These are phyloP conservation scores for Globisporangium cederbergense DNA, from an alignment of 352 stramenopile genomes.

Conservation along the genomic window DNA sequence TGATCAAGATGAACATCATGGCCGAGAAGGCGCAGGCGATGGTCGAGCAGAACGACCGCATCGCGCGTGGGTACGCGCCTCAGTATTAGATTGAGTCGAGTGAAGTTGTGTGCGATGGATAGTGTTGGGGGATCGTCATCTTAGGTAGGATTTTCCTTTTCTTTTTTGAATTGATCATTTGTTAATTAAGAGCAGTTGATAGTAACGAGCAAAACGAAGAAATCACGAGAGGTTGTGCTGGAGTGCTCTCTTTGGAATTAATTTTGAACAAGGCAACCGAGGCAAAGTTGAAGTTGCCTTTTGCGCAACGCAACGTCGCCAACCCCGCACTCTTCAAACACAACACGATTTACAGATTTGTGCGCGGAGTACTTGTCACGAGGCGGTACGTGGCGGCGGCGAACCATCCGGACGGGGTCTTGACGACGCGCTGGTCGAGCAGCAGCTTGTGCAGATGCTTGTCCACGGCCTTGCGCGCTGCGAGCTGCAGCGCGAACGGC, in stretches of 20 bases:
- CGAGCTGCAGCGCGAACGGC: constrained; percentile 46
- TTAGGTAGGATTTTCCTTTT: background rate
- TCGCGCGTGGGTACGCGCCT: constrained; percentile 34
- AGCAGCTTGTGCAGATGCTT: constrained; percentile 69
- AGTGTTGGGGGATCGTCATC: background rate
- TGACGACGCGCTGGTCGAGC: constrained; percentile 29
- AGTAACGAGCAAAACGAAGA: background rate
- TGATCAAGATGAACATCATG: constrained; percentile 77
- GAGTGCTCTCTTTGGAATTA: background rate
- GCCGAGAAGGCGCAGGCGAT: constrained; percentile 62
- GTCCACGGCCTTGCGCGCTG: constrained; percentile 47
- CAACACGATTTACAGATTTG: background rate
- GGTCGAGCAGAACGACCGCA: constrained; percentile 56
- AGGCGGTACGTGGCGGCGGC: constrained; percentile 5
- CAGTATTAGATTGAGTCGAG: constrained; percentile 15
- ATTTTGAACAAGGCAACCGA: background rate
- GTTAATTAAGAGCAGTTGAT: background rate
- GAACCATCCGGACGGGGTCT: constrained; percentile 3
- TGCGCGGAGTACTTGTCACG: background rate
- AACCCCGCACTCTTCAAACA: background rate
- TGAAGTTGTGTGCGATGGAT: constrained; percentile 1
- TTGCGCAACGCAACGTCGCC: background rate
- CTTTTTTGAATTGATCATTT: background rate
- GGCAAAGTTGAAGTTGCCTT: constrained; percentile 2
- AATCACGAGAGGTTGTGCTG: background rate